Evolutionary conservation across 2,329 filamentous ascomycete genomes (phyloP).

Genomic region (Gaeumannomyces sp.): DNA sequence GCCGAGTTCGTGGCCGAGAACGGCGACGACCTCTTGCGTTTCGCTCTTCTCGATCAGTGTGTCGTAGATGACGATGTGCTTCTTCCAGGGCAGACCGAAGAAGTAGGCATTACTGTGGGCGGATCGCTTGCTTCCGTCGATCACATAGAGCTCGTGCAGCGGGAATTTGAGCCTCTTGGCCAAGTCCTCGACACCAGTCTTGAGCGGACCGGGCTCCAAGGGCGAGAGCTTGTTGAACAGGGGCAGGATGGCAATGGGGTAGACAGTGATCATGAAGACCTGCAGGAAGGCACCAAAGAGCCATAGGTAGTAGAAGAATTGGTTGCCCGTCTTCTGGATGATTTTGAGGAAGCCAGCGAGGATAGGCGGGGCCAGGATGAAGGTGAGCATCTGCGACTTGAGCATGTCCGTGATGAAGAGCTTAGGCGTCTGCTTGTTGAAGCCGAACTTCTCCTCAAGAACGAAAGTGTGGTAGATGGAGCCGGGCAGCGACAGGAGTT

Average conservation of each 20-base stretch:
- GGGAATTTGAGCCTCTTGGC: conserved; percentile 84
- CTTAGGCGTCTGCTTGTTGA: conserved; percentile 94
- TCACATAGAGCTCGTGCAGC: conserved; percentile 87
- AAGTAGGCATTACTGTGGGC: conserved; percentile 90
- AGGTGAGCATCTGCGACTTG: conserved; percentile 78
- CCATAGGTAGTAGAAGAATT: conserved; percentile 99
- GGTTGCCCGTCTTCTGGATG: conserved; percentile 84
- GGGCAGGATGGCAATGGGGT: conserved; percentile 88
- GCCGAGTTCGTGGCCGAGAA: conserved; percentile 90
- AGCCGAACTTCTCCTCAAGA: conserved; percentile 92
- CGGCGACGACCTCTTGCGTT: conserved; percentile 86
- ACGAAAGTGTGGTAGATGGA: conserved; percentile 93
- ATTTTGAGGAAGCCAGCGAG: conserved; percentile 90
- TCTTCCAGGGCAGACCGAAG: conserved; percentile 97
- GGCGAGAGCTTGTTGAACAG: conserved; percentile 98
- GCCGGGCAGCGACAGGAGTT: conserved; percentile 70
- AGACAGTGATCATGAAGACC: conserved; percentile 91
- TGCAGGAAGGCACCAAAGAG: conserved; percentile 84
- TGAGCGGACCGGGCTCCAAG: conserved; percentile 78
- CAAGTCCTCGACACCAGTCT: conserved; percentile 78
- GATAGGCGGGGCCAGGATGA: conserved; percentile 78
- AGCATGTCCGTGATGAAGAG: conserved; percentile 86
- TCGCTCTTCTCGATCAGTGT: conserved; percentile 95
- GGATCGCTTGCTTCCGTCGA: conserved; percentile 83
- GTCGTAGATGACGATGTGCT: conserved; percentile 99